Base-by-base conservation (phyloP, 2,329 filamentous ascomycete genomes). In the Fusarium pininemorale region DNA sequence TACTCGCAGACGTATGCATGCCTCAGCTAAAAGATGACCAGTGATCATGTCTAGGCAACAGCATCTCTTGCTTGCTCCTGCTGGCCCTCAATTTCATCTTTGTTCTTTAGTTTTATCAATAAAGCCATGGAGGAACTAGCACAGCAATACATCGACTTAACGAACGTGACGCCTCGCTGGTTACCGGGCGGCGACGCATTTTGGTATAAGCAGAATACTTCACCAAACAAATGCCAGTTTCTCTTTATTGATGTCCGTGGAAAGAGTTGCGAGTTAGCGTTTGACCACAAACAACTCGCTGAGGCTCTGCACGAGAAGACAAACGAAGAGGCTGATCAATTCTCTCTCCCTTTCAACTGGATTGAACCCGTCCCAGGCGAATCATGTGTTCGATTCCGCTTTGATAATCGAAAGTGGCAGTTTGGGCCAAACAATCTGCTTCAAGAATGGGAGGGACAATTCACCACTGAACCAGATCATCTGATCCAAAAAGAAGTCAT, bases 211-310 rank as follows among this genome's bases (percentile, higher is more conserved):
- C 73, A 65, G 13, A 59, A 64, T 26, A 30, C 48, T 2, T 45
- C 58, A 7, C 6, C 53, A 20, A 70, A n/a, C 8, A 73, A 74
- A 28, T 69, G 63, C n/a, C 55, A 70, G n/a, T 80, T 79, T 41
- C 30, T 79, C 15, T 24, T 74, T 6, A 76, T 79, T 7, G 55
- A 80, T 26, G 63, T 50, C 18, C 11, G 45, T 5, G n/a, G 66
- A 15, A 76, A 73, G 53, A 41, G 28, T 18, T 62, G 66, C 6
- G 28, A 41, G 11, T 41, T 47, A 7, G 77, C 75, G 6, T 80
- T 80, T 62, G 69, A 79, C 10, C 79, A 80, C 26, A 59, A 60
- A 5, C 32, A 48, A 18, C 63, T 80, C 6, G 79, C 77, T 10
- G 32, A 59, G 7, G 70, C 51, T 20, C 60, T 80, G 4, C 38